Conservation (phyloP, 345 rosid species). For the Garcia nutans region DNA sequence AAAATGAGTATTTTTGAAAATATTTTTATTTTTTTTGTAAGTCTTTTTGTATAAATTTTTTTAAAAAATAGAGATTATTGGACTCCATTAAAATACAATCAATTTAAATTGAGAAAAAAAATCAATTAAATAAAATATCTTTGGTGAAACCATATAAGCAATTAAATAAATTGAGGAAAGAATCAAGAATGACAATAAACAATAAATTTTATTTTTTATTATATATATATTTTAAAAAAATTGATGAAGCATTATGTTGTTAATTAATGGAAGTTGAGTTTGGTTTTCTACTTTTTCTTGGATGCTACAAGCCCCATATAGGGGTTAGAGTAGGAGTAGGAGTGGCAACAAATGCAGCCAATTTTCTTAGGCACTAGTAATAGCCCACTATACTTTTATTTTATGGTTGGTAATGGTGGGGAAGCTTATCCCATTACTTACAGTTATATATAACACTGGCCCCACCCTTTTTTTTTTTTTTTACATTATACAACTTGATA, state of each 20-base stretch:
- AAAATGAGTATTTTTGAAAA: no score
- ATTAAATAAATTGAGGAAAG: conserved; percentile 4
- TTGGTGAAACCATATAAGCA: not conserved
- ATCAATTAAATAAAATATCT: not conserved
- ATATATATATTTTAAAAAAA: no score
- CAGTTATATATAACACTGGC: not conserved
- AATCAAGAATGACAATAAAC: not conserved
- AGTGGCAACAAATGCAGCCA: conserved; percentile 17
- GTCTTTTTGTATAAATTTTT: no score
- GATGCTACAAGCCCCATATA: conserved; percentile 29
- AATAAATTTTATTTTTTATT: no score
- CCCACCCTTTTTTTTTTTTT: no score
- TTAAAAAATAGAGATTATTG: no score
- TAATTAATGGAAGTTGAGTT: not conserved
- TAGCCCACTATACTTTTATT: conserved; percentile 14
- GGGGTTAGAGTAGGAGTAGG: conserved; percentile 13
- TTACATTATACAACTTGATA: not conserved
- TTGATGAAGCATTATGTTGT: not conserved
- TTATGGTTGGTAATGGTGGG: conserved; percentile 29
- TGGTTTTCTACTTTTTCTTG: conserved; percentile 30
- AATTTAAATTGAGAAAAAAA: no score
- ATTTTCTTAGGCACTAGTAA: conserved; percentile 4
- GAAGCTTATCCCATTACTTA: conserved; percentile 22
- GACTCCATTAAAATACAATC: no score
- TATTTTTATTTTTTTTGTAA: no score